Percentiles rank a stretch among this genome's conserved stretches.
phyloP scores from a whole-genome alignment of 2,329 filamentous ascomycete genomes.

The Daldinia sp. region DNA sequence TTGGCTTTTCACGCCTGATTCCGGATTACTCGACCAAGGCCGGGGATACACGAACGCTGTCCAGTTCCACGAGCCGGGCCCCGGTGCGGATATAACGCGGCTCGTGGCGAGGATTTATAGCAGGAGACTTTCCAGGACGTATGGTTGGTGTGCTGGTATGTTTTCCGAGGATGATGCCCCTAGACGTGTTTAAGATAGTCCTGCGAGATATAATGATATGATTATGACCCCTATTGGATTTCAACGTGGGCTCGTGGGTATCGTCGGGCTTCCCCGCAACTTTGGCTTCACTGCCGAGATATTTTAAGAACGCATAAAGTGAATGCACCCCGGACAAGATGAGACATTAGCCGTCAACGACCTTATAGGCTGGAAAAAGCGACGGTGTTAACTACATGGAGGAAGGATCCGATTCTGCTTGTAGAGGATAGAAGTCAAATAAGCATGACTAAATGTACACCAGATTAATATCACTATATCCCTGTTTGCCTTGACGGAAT shows the following conservation, averaged over 20 bases:
- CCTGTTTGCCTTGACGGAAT: not conserved
- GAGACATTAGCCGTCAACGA: slow-evolving; percentile 30
- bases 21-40: not conserved
- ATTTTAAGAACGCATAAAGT: slow-evolving; percentile 7
- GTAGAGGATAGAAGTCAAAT: slow-evolving; percentile 5
- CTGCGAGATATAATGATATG: not conserved
- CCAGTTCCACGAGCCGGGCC: not conserved
- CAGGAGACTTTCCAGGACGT: not conserved
- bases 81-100: not conserved
- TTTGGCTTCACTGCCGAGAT: slow-evolving; percentile 24
- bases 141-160: not conserved
- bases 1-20: not conserved
- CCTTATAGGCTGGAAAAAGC: slow-evolving; percentile 27
- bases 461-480: slow-evolving; percentile 25
- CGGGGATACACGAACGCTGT: not conserved
- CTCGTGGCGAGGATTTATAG: not conserved
- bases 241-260: not conserved
- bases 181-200: not conserved
- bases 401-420: not conserved
- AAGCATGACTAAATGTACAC: slow-evolving; percentile 6
- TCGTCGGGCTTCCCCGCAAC: slow-evolving; percentile 26
- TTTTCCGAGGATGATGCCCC: not conserved
- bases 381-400: not conserved
- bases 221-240: not conserved
- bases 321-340: slow-evolving; percentile 2